Base-by-base conservation (phyloP, 1,284 basidiomycete species). In the Cutaneotrichosporon curvatum region DNA sequence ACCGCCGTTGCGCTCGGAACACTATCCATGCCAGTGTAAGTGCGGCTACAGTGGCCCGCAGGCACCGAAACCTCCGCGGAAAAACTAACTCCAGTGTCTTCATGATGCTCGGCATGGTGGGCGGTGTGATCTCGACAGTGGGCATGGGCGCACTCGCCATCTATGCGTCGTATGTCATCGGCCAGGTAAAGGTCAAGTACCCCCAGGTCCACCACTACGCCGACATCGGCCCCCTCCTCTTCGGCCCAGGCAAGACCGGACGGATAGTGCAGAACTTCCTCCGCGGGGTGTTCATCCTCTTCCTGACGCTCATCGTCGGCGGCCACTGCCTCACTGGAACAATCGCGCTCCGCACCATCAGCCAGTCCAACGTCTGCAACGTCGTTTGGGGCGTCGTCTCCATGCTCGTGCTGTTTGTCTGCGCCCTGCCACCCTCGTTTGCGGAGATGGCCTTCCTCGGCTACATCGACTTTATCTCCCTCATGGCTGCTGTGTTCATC, bases 401-500 rank as follows among this genome's bases (percentile, higher is more conserved):
- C n/a, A 49, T 47, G 44, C 14, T 53, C 14, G 35, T 53, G 8
- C 44, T 49, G 12, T 49, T 53, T 37, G 7, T 52, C 25, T 49
- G 47, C n/a, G 44, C 51, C 0, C 35, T 53, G 5, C 51, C 47
- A 16, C 51, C 47, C 5, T 49, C 51, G 44, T 47, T 49, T 31
- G 37, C 51, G 2, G 51, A 63, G 38, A 58, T 70, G 37, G 59
- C 61, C 10, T 50, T 57, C 10, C 53, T 70, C 19, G 58, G 57
- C 20, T 70, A 64, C 62, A 47, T 64, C 30, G 67, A 63, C n/a
- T 59, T 68, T 43, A 51, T 61, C 9, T 60, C 57, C 10, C 58
- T 68, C 42, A 18, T 21, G 23, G 43, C 45, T 1, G 59, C 63
- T 20, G 57, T 63, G 32, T 40, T 64, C 21, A 57, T 62, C 48